phyloP scores from a whole-genome alignment of 73 alveolate species.

The Paramecium sexaurelia region DNA sequence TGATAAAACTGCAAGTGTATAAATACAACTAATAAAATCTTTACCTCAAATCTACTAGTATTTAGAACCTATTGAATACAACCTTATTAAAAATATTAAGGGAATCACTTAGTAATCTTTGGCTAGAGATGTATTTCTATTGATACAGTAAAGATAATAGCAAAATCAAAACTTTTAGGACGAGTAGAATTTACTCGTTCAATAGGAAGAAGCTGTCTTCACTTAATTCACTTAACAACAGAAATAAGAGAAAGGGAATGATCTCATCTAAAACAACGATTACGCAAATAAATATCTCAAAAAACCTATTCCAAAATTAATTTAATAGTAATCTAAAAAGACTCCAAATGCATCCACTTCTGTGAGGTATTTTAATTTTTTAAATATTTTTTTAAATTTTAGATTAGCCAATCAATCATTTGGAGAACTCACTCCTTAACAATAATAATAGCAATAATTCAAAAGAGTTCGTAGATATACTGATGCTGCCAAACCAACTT shows the following conservation, averaged over 20 bases:
- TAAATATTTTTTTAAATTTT: neutral
- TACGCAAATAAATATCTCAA: constrained; percentile 22
- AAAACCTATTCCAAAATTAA: constrained; percentile 4
- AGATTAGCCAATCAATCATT: constrained; percentile 10
- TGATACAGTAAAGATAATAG: neutral
- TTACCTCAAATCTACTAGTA: constrained; percentile 17
- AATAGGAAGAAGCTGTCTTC: neutral
- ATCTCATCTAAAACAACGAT: neutral
- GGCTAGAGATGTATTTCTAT: neutral
- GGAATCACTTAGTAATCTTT: neutral
- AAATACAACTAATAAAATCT: constrained; percentile 9
- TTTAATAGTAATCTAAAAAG: neutral
- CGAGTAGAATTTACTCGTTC: neutral
- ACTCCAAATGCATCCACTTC: constrained; percentile 51
- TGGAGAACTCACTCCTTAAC: constrained; percentile 37
- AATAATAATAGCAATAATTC: neutral
- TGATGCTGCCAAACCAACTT: constrained; percentile 10
- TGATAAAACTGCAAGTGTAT: constrained; percentile 20
- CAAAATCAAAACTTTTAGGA: neutral
- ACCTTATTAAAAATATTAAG: neutral
- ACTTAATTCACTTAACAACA: neutral
- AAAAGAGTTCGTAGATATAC: constrained; percentile 32
- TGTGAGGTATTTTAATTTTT: constrained; percentile 9
- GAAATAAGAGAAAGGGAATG: neutral
- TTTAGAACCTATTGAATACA: constrained; percentile 29